Evolutionary conservation across 139 green algal genomes (phyloP).

Genomic region (Volvox reticuliferus): DNA sequence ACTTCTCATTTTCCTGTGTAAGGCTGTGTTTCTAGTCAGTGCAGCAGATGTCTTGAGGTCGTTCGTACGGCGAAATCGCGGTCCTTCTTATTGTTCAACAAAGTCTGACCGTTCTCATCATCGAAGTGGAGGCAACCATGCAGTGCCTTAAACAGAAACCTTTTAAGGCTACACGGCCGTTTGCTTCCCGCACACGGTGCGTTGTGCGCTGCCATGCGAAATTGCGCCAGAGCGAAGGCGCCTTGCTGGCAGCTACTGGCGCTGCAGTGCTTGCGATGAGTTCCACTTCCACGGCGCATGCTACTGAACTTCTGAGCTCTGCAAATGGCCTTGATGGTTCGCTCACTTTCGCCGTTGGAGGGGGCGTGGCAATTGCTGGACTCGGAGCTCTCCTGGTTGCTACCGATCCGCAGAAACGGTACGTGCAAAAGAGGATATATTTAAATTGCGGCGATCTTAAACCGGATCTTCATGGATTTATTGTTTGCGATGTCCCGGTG

Average conservation of each 20-base stretch:
- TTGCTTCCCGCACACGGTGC: not conserved
- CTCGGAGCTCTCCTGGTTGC: conserved; percentile 79
- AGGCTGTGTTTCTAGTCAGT: too few relatives aligned
- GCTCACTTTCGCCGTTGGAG: conserved; percentile 71
- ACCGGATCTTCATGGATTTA: conserved; percentile 2
- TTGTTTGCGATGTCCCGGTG: not conserved
- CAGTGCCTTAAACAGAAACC: conserved; percentile 45
- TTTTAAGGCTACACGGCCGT: conserved; percentile 8
- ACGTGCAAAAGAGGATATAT: not conserved
- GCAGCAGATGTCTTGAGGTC: too few relatives aligned
- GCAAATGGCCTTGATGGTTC: conserved; percentile 37
- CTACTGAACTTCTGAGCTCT: conserved; percentile 33
- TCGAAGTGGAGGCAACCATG: not conserved
- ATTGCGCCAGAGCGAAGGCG: not conserved
- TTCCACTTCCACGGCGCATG: conserved; percentile 19
- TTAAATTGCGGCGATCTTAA: not conserved
- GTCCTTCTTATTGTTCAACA: too few relatives aligned
- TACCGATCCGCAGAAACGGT: conserved; percentile 87
- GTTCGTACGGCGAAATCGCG: too few relatives aligned
- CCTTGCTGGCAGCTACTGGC: not conserved
- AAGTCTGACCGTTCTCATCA: too few relatives aligned
- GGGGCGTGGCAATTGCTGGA: conserved; percentile 77
- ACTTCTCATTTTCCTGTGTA: not conserved
- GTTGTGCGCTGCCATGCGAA: conserved; percentile 1
- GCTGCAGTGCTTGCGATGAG: not conserved